These are phyloP conservation scores for Ophiostoma triangulosporum DNA, from an alignment of 2,329 filamentous ascomycete genomes.

Conservation along the genomic window DNA sequence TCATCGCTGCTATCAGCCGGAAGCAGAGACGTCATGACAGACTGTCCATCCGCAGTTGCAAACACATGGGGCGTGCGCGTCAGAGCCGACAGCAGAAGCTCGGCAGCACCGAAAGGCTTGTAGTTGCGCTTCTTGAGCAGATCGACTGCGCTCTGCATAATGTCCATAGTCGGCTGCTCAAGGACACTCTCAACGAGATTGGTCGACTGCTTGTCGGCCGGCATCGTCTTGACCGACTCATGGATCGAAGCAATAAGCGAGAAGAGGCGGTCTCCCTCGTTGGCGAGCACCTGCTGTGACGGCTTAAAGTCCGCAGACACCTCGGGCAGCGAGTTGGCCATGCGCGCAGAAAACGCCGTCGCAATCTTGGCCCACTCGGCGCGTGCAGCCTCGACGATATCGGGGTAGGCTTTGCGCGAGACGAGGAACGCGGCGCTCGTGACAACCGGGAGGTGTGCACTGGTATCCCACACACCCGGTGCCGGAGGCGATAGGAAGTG, in stretches of 20 bases:
- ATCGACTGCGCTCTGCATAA: slow-evolving; percentile 23
- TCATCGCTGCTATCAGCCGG: slow-evolving; percentile 39
- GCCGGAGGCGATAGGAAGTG: slow-evolving; percentile 37
- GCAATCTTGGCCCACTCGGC: slow-evolving; percentile 51
- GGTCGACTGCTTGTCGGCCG: neutral
- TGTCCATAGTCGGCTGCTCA: slow-evolving; percentile 16
- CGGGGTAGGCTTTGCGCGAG: slow-evolving; percentile 25
- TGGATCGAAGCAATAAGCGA: slow-evolving; percentile 37
- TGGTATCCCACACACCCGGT: slow-evolving; percentile 25
- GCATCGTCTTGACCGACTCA: neutral
- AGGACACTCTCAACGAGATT: slow-evolving; percentile 15
- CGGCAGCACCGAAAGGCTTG: slow-evolving; percentile 43
- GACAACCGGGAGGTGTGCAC: slow-evolving; percentile 24
- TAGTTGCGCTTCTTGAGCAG: slow-evolving; percentile 37
- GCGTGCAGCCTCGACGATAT: slow-evolving; percentile 34
- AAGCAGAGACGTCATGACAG: slow-evolving; percentile 30
- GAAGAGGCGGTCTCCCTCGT: slow-evolving; percentile 56
- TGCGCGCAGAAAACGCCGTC: slow-evolving; percentile 45
- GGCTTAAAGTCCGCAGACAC: slow-evolving; percentile 62
- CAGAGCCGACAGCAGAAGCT: slow-evolving; percentile 28
- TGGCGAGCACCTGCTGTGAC: slow-evolving; percentile 56
- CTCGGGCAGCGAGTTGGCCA: slow-evolving; percentile 67
- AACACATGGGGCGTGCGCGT: slow-evolving; percentile 31
- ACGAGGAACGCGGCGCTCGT: slow-evolving; percentile 35
- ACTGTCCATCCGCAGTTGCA: slow-evolving; percentile 13